Evolutionary conservation across 495 filamentous ascomycete species (phyloP), one percentile per base, ranked within the genome.

Genomic region (Aspergillus carlsbadensis): DNA sequence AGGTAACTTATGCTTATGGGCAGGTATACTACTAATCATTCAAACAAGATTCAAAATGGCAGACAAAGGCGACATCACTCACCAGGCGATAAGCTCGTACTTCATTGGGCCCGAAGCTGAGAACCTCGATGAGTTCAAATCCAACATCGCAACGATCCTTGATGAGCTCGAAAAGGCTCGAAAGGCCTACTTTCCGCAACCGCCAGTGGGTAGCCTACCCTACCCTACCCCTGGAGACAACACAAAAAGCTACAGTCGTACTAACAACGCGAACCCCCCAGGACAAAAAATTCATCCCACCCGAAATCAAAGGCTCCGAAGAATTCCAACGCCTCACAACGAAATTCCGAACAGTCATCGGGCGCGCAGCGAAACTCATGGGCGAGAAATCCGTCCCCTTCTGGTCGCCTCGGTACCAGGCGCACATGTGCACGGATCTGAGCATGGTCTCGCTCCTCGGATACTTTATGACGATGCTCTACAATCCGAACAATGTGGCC

Each of bases 401-500:
- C 42, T 58, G 49, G 41, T 53, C 48, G 11, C 56, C 56, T 14
- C 31, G 56, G 8, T 58, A 58, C 33, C 59, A 73, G 21, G 73
- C 55, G 11, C 77, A 81, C 55, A 80, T 81, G 78, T 72, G 57
- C 42, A 72, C 61, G 8, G 69, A 73, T 47, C 45, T 65, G 33
- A 63, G 59, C 34, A 71, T 74, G 65, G 65, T 66, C 44, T 55
- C 57, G 11, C 52, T 77, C 13, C 54, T 79, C 17, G 75, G 75
- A 0, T 78, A 78, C 58, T 67, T 77, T 18, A 73, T 72, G 63
- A 75, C 77, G n/a, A 79, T 79, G 76, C 48, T 79, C 11, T 78
- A 77, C 54, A 79, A 79, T 58, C 72, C 76, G 13, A 81, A 80
- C 64, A 80, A 80, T 37, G 73, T 79, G 6, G 62, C 77, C 2